Evolutionary conservation across 441 rosid species (phyloP).

Genomic region (Metrosideros polymorpha): DNA sequence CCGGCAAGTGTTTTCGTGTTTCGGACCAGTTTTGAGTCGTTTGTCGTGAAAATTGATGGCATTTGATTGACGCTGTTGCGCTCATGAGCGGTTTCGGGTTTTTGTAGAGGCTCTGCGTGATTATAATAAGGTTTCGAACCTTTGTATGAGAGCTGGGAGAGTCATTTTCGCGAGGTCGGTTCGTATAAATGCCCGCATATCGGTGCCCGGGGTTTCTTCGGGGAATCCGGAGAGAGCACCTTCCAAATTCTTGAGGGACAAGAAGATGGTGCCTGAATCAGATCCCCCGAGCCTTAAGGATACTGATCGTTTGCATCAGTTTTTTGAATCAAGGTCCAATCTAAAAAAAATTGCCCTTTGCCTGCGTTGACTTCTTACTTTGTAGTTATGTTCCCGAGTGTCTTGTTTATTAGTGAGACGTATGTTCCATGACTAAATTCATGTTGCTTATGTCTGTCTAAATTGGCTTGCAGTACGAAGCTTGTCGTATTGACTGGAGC

Average conservation of each 20-base stretch:
- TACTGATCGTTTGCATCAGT: conserved; percentile 40
- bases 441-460: not conserved
- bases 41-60: not conserved
- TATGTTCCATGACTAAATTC: not conserved
- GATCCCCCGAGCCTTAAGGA: conserved; percentile 64
- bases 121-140: conserved; percentile 2
- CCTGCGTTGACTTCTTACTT: not conserved
- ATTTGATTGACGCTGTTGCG: not conserved
- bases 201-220: conserved; percentile 32
- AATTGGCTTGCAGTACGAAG: conserved; percentile 36
- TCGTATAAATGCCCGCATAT: conserved; percentile 41
- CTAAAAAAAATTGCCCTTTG: not conserved
- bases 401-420: not conserved
- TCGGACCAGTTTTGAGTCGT: not conserved
- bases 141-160: conserved; percentile 12
- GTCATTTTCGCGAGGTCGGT: conserved; percentile 20
- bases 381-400: not conserved
- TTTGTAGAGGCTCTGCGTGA: conserved; percentile 19
- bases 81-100: not conserved
- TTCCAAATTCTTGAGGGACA: conserved; percentile 32
- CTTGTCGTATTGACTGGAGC: conserved; percentile 83
- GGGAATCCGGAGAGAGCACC: conserved; percentile 20
- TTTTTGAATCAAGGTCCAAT: conserved; percentile 60
- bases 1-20: conserved; percentile 23
- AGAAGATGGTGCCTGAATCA: conserved; percentile 61